Percentiles rank a stretch among this genome's conserved stretches.
Conservation (phyloP, 2,329 filamentous ascomycete genomes). For the Hymenoscyphus infarciens region DNA sequence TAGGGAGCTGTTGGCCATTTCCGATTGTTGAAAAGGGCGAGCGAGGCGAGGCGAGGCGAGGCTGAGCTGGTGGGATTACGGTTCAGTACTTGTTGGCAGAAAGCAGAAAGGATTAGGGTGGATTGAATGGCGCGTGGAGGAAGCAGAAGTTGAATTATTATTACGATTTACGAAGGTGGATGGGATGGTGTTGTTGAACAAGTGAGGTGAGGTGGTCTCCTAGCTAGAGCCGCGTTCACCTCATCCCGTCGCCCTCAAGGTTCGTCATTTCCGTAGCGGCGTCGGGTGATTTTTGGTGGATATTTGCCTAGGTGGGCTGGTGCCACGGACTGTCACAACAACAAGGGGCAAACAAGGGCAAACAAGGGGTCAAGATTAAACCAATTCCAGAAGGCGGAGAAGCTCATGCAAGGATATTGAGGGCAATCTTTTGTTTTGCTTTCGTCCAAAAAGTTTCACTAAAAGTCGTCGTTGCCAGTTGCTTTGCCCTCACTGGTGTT, state of each 20-base stretch:
- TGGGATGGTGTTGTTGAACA: background rate
- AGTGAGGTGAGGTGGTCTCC: no score
- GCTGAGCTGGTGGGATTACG: background rate
- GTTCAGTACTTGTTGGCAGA: background rate
- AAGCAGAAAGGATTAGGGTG: background rate
- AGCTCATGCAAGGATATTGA: background rate
- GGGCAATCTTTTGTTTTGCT: no score
- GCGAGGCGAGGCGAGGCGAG: background rate
- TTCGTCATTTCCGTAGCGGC: background rate
- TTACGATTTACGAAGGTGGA: background rate
- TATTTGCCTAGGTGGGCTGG: no score
- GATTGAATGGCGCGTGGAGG: background rate
- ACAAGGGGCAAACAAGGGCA: background rate
- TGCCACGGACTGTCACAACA: no score
- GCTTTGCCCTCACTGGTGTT: no score
- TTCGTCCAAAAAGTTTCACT: no score
- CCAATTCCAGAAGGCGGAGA: constrained; percentile 2
- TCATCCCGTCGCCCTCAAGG: no score
- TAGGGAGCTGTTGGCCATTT: constrained; percentile 2
- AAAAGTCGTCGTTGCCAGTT: no score
- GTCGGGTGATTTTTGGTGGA: background rate
- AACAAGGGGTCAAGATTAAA: background rate
- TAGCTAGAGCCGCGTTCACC: no score
- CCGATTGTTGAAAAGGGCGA: background rate
- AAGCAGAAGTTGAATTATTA: constrained; percentile 3